Percentiles rank a stretch among this genome's conserved stretches.
Conservation (phyloP, 2,329 filamentous ascomycete genomes). For the Trichoderma sp. region DNA sequence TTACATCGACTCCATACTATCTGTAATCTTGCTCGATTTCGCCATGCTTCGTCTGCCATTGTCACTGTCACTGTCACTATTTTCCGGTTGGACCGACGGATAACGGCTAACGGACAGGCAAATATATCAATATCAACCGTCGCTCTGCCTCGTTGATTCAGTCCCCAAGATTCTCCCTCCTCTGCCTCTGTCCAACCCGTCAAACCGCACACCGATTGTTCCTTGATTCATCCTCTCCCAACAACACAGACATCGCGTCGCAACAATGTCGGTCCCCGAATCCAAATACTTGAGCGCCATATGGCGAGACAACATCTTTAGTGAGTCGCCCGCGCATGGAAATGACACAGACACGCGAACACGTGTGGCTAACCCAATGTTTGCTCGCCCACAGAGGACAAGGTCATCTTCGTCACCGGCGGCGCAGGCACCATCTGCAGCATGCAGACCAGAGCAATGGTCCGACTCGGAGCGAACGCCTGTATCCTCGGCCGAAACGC, state of each 20-base stretch:
- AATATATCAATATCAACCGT: not conserved
- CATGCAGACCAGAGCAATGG: constrained; percentile 86
- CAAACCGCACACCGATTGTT: not conserved
- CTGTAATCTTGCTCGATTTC: not conserved
- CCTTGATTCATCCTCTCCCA: not conserved
- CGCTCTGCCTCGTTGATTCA: not conserved
- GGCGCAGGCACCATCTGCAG: constrained; percentile 93
- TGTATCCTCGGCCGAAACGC: constrained; percentile 90
- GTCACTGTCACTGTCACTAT: not conserved
- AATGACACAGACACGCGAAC: not conserved
- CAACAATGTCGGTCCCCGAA: constrained; percentile 63
- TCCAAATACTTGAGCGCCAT: constrained; percentile 76
- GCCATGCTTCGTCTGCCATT: not conserved
- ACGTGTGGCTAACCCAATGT: not conserved
- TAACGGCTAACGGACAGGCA: not conserved
- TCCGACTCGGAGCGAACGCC: constrained; percentile 86
- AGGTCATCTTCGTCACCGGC: constrained; percentile 92
- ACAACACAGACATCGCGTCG: not conserved
- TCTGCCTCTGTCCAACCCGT: not conserved
- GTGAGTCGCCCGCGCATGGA: constrained; percentile 41
- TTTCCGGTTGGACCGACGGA: not conserved
- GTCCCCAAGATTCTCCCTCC: not conserved
- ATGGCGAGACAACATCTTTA: constrained; percentile 86
- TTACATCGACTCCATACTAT: not conserved
- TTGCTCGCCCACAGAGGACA: constrained; percentile 57